Evolutionary conservation across 192 early-diverging fungal species (phyloP), one percentile per base, ranked within the genome.

Genomic region (Coemansia sp.): DNA sequence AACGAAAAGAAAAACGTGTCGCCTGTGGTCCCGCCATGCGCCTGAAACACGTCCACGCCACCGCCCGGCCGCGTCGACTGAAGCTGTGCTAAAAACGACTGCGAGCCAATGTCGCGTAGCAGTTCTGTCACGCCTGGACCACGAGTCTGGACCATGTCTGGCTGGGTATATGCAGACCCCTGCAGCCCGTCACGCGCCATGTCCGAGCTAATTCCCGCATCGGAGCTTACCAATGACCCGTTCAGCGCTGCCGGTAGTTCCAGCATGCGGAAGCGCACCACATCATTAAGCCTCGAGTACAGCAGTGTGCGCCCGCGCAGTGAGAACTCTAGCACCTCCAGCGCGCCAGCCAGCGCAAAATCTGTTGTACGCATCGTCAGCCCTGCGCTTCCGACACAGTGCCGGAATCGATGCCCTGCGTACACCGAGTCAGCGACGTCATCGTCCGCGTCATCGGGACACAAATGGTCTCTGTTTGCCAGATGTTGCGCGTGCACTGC

Each of bases 1-100:
- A 81, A 75, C n/a, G 73, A 75, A 49, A 81, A 81, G 60, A 59
- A 75, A 54, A 81, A 81, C 19, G 74, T 75, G 63, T 75, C 78
- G 60, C 73, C 57, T 0, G 62, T 50, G 7, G 70, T 75, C 23
- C 57, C 53, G 45, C 78, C 78, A 20, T 73, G 69, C 53, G 74
- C 73, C 45, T 71, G 29, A 20, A 81, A 81, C 61, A 81, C 66
- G 32, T 81, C 78, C 23, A 81, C 58, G 24, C 66, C 54, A 51
- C 55, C 43, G 38, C 64, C 64, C 2, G 78, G 73, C 35, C 77
- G 64, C 22, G 73, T 73, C 38, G 78, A 74, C 54, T 68, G 66
- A 48, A 81, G 70, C 60, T 73, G 74, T 23, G 62, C 69, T 18
- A 81, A 58, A 13, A 62, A 65, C 12, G 78, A 72, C 66, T 81